Evolutionary conservation across 78 protist species (phyloP).

Genomic region (Bigelowiella natans): DNA sequence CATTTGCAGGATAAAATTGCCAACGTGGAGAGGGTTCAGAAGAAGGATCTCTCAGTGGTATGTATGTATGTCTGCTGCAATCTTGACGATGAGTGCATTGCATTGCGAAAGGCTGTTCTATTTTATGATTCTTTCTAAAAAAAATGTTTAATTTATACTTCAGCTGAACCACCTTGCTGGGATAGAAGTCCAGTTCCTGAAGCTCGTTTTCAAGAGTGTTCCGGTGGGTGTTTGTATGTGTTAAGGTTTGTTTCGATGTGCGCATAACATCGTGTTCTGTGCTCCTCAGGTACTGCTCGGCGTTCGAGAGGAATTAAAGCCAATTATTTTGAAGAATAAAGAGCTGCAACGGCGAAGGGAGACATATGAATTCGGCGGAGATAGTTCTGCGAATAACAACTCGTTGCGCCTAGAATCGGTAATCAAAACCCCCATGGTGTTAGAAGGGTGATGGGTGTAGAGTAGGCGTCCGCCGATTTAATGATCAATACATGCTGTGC

Average conservation of each 20-base stretch:
- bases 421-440: not conserved
- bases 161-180: slow-evolving; percentile 6
- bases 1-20: not conserved
- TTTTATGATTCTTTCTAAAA: not conserved
- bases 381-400: not conserved
- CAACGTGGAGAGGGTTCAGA: slow-evolving; percentile 35
- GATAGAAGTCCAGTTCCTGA: not conserved
- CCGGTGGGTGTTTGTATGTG: not conserved
- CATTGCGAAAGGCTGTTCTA: too few relatives aligned
- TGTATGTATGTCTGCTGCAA: not conserved
- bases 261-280: not conserved
- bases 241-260: not conserved
- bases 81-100: not conserved
- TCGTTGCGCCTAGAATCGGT: not conserved
- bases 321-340: not conserved
- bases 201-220: not conserved
- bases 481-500: too few relatives aligned
- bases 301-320: not conserved
- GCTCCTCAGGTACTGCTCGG: not conserved
- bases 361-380: not conserved
- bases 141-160: not conserved
- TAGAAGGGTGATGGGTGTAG: too few relatives aligned
- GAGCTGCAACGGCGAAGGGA: not conserved
- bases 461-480: too few relatives aligned
- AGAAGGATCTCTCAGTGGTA: slow-evolving; percentile 72